phyloP scores from a whole-genome alignment of 768 basidiomycete species.

The Mycena floridula region DNA sequence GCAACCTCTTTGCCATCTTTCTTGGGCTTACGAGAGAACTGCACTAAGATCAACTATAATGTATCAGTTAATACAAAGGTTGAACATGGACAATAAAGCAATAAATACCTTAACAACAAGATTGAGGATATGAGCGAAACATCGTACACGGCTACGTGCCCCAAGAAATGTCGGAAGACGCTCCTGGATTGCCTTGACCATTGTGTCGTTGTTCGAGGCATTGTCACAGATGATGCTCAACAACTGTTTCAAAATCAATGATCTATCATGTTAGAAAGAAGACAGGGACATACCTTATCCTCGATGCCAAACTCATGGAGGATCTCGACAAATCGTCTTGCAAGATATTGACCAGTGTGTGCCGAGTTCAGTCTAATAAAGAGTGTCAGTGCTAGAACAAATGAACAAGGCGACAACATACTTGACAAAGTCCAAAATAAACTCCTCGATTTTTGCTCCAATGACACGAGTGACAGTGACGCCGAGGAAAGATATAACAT shows the following conservation, averaged over 20 bases:
- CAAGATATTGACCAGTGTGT: conserved; percentile 24
- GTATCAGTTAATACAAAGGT: too few relatives aligned
- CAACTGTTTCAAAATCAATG: conserved; percentile 13
- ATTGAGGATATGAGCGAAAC: conserved; percentile 24
- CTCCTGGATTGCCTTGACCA: conserved; percentile 11
- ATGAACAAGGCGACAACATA: conserved; percentile 6
- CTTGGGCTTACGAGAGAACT: neutral
- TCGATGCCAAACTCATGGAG: conserved; percentile 19
- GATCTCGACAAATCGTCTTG: conserved; percentile 13
- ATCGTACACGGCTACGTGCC: conserved; percentile 11
- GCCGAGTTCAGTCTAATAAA: conserved; percentile 13
- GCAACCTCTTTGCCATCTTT: neutral
- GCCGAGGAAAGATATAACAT: conserved; percentile 21
- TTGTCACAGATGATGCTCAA: conserved; percentile 16
- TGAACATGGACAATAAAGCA: too few relatives aligned
- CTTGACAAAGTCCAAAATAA: conserved; percentile 18
- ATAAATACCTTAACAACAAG: conserved; percentile 21
- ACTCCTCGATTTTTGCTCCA: conserved; percentile 10
- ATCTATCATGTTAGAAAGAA: neutral
- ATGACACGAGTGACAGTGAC: conserved; percentile 16
- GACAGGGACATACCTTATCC: conserved; percentile 17
- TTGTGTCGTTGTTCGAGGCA: conserved; percentile 18
- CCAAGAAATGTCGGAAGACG: conserved; percentile 15
- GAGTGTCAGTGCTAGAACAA: neutral
- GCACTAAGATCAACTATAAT: too few relatives aligned